Percentiles rank a stretch among this genome's conserved stretches.
Conservation (phyloP, 2,329 filamentous ascomycete genomes). For the Aaosphaeria arxii region DNA sequence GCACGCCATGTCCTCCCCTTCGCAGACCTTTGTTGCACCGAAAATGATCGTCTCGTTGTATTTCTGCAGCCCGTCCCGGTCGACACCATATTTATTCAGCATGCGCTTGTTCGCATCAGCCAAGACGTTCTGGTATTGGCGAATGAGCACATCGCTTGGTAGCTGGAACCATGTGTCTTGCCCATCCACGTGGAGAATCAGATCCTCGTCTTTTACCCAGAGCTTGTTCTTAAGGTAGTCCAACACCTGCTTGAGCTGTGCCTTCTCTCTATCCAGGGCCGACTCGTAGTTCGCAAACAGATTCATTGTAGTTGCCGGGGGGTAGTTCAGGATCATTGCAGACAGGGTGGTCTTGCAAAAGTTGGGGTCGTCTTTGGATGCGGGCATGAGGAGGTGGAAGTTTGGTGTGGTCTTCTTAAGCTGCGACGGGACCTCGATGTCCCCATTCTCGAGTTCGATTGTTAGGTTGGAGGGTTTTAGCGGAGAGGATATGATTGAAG, state of each 20-base stretch:
- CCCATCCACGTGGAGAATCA: conserved; percentile 63
- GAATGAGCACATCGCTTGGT: conserved; percentile 60
- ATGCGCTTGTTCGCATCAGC: conserved; percentile 54
- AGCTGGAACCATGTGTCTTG: conserved; percentile 66
- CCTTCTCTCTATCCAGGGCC: conserved; percentile 39
- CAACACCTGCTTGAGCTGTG: conserved; percentile 45
- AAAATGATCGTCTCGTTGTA: conserved; percentile 56
- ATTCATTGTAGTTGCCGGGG: conserved; percentile 54
- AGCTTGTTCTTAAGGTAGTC: conserved; percentile 48
- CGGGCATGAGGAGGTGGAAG: conserved; percentile 57
- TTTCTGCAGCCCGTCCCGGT: conserved; percentile 15
- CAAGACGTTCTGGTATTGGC: conserved; percentile 58
- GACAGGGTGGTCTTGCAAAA: conserved; percentile 58
- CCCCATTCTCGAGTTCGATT: conserved; percentile 31
- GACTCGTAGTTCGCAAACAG: conserved; percentile 32
- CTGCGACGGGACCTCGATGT: conserved; percentile 22
- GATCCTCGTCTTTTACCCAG: conserved; percentile 55
- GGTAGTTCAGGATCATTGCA: conserved; percentile 58
- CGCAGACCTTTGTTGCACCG: conserved; percentile 54
- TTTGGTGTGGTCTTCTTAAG: conserved; percentile 33
- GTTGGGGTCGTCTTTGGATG: conserved; percentile 46
- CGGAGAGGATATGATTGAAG: conserved; percentile 21
- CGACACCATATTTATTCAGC: conserved; percentile 46
- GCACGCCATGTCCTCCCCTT: conserved; percentile 50
- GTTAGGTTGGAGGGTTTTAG: conserved; percentile 34